phyloP scores from a whole-genome alignment of 352 stramenopile species.

The Blastocystis sp. region DNA sequence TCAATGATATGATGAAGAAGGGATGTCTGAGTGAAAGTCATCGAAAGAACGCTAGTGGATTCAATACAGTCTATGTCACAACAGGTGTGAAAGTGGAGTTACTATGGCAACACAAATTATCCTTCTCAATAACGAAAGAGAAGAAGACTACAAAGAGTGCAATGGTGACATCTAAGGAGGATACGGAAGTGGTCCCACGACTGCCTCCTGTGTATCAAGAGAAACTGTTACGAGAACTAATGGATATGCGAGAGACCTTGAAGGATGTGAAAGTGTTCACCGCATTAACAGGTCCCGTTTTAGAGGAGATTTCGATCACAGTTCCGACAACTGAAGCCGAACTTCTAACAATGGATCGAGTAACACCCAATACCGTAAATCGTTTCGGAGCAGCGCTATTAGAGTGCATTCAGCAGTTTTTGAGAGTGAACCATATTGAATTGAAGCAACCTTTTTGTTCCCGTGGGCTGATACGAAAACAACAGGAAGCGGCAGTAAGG shows the following conservation, averaged over 20 bases:
- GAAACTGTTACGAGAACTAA: neutral
- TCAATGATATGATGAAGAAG: conserved; percentile 22
- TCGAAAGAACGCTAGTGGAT: neutral
- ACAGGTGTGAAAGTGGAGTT: neutral
- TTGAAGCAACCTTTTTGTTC: conserved; percentile 4
- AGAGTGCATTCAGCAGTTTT: neutral
- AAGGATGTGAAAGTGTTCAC: neutral
- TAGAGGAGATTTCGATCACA: conserved; percentile 24
- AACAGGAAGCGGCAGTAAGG: neutral
- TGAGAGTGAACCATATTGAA: conserved; percentile 7
- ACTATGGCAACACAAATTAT: neutral
- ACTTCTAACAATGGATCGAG: conserved; percentile 30
- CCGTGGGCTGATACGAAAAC: neutral
- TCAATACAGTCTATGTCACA: neutral
- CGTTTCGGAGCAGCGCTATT: conserved; percentile 1
- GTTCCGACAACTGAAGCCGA: conserved; percentile 47
- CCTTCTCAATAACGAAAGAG: neutral
- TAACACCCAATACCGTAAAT: conserved; percentile 17
- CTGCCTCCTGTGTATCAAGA: neutral
- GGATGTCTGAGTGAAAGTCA: conserved; percentile 8
- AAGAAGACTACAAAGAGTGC: neutral
- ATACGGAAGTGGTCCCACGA: neutral
- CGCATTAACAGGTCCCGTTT: neutral
- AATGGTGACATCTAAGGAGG: neutral
- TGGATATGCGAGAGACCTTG: neutral